Evolutionary conservation across 2,329 filamentous ascomycete species (phyloP).

Genomic region (Aspergillus oerlinghausenensis): DNA sequence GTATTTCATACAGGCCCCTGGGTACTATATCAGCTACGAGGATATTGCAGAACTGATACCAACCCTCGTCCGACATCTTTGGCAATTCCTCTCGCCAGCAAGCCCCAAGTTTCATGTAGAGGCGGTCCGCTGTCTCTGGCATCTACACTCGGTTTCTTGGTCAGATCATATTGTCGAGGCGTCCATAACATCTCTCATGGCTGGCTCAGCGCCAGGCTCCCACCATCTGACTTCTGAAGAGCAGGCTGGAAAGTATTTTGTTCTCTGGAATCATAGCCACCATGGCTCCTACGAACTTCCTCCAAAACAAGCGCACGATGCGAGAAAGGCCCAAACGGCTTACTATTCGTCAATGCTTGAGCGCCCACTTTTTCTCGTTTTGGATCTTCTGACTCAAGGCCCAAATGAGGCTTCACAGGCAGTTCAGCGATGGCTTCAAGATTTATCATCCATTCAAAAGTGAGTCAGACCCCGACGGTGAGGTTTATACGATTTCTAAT

Average conservation of each 20-base stretch:
- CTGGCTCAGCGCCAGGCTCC: conserved; percentile 39
- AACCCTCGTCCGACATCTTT: conserved; percentile 66
- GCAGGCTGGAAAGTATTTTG: conserved; percentile 37
- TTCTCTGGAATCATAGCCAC: conserved; percentile 42
- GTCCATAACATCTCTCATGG: conserved; percentile 65
- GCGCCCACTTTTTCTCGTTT: conserved; percentile 72
- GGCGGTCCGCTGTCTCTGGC: conserved; percentile 79
- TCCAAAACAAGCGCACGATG: conserved; percentile 27
- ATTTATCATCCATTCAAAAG: conserved; percentile 47
- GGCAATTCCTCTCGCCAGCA: conserved; percentile 74
- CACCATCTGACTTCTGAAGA: conserved; percentile 28
- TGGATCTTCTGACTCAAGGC: conserved; percentile 73
- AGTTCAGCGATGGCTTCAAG: conserved; percentile 73
- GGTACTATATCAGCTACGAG: conserved; percentile 37
- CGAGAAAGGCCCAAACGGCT: conserved; percentile 24
- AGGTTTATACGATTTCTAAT: conserved; percentile 2
- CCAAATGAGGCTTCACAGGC: conserved; percentile 70
- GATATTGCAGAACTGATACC: conserved; percentile 60
- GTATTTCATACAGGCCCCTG: conserved; percentile 32
- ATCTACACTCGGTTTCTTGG: conserved; percentile 69
- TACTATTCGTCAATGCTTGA: conserved; percentile 62
- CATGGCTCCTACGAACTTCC: conserved; percentile 35
- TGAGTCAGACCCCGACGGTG: conserved; percentile 26
- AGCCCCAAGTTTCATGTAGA: conserved; percentile 94
- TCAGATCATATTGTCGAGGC: conserved; percentile 74